Evolutionary conservation across 2,329 filamentous ascomycete species (phyloP).

Genomic region (Diplodia mutila): DNA sequence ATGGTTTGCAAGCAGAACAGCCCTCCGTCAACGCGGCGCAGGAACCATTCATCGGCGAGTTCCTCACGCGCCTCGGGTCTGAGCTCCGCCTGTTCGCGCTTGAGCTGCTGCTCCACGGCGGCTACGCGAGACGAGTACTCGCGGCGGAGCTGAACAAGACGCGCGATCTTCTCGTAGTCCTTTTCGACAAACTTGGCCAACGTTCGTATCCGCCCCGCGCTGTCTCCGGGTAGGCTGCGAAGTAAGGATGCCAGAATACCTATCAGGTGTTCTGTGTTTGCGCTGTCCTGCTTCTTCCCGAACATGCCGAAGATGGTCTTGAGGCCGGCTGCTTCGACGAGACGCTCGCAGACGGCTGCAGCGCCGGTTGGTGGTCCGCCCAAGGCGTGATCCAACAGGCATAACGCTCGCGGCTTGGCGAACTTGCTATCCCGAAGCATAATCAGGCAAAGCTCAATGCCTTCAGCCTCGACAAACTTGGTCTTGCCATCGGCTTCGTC

Average conservation of each 20-base stretch:
- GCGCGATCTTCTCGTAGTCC: conserved; percentile 82
- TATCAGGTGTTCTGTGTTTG: conserved; percentile 76
- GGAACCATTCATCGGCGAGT: conserved; percentile 69
- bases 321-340: conserved; percentile 83
- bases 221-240: conserved; percentile 75
- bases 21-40: conserved; percentile 78
- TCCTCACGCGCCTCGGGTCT: conserved; percentile 63
- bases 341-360: conserved; percentile 67
- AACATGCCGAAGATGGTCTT: conserved; percentile 86
- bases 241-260: conserved; percentile 84
- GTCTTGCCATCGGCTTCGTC: conserved; percentile 75
- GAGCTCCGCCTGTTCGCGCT: conserved; percentile 62
- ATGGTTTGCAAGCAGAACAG: conserved; percentile 81
- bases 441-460: conserved; percentile 86
- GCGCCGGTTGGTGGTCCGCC: conserved; percentile 7
- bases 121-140: conserved; percentile 69
- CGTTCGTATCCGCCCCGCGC: conserved; percentile 76
- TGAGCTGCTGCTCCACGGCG: conserved; percentile 66
- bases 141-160: conserved; percentile 70
- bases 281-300: conserved; percentile 75
- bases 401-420: conserved; percentile 75
- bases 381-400: conserved; percentile 82
- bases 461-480: conserved; percentile 87
- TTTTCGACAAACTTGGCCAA: conserved; percentile 96
- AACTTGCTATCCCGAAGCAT: conserved; percentile 90